Evolutionary conservation across 73 alveolate genomes (phyloP).

Genomic region (Tetrahymena thermophila): DNA sequence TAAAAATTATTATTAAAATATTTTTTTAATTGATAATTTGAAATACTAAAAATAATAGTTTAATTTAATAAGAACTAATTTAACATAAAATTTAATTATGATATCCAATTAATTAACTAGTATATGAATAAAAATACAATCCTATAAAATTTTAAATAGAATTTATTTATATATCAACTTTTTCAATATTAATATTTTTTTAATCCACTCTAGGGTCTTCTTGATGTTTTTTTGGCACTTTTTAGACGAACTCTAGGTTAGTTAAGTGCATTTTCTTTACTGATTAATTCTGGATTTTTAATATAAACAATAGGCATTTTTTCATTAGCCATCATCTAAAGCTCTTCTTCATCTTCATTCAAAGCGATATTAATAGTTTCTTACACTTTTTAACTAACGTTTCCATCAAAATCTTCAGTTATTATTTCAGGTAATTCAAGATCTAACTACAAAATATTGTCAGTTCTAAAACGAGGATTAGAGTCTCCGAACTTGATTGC

Average conservation of each 20-base stretch:
- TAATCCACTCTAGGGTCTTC: conserved; percentile 43
- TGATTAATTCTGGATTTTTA: conserved; percentile 33
- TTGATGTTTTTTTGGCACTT: conserved; percentile 26
- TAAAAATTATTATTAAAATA: no score
- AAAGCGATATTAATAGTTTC: conserved; percentile 38
- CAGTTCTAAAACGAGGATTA: conserved; percentile 73
- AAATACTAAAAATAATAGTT: no score
- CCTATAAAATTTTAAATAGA: neutral
- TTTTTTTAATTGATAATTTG: no score
- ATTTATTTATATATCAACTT: neutral
- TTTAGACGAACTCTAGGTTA: conserved; percentile 32
- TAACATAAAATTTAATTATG: no score
- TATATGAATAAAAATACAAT: no score
- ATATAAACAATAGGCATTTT: conserved; percentile 34
- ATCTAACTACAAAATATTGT: conserved; percentile 60
- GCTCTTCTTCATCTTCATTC: conserved; percentile 46
- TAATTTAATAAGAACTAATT: no score
- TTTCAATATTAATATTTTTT: neutral
- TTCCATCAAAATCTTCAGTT: conserved; percentile 76
- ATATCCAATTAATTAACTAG: no score
- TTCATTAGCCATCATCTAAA: conserved; percentile 32
- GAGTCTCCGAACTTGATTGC: conserved; percentile 79
- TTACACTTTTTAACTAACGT: conserved; percentile 21
- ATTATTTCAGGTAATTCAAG: conserved; percentile 78
- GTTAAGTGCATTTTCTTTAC: conserved; percentile 30